Percentiles rank a stretch among this genome's conserved stretches.
These are phyloP conservation scores for Ustilago esculenta DNA, from an alignment of 1,284 basidiomycete species.

Conservation along the genomic window DNA sequence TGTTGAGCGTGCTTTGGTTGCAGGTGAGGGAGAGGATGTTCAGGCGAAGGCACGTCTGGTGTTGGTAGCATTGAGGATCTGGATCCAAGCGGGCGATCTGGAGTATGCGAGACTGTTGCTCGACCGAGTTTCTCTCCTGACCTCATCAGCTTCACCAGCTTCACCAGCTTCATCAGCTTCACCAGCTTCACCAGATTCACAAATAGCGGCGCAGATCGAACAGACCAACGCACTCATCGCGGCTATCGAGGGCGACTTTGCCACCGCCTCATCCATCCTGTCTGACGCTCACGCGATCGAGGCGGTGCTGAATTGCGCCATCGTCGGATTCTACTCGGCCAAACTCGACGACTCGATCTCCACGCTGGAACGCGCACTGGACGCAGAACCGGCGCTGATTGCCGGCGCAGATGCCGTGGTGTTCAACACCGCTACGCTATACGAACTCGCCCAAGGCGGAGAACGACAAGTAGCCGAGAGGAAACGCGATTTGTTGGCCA, in stretches of 20 bases:
- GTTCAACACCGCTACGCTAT: slow-evolving; percentile 55
- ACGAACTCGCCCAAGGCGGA: slow-evolving; percentile 33
- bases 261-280: background rate
- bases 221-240: background rate
- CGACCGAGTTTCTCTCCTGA: no score
- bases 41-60: slow-evolving; percentile 6
- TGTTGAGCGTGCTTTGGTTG: background rate
- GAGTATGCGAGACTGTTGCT: background rate
- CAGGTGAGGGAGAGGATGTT: background rate
- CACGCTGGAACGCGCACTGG: slow-evolving; percentile 19
- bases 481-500: slow-evolving; percentile 27
- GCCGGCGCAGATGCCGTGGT: slow-evolving; percentile 35
- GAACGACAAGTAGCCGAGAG: slow-evolving; percentile 21
- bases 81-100: slow-evolving; percentile 20
- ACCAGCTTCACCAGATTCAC: no score
- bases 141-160: no score
- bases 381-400: background rate
- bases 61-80: slow-evolving; percentile 9
- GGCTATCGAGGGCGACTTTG: slow-evolving; percentile 9
- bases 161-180: no score
- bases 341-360: slow-evolving; percentile 26
- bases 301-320: slow-evolving; percentile 9
- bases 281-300: background rate
- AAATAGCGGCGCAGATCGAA: no score
- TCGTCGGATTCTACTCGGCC: slow-evolving; percentile 27